Conservation (phyloP, 2,329 filamentous ascomycete species). For the Camillea tinctor region DNA sequence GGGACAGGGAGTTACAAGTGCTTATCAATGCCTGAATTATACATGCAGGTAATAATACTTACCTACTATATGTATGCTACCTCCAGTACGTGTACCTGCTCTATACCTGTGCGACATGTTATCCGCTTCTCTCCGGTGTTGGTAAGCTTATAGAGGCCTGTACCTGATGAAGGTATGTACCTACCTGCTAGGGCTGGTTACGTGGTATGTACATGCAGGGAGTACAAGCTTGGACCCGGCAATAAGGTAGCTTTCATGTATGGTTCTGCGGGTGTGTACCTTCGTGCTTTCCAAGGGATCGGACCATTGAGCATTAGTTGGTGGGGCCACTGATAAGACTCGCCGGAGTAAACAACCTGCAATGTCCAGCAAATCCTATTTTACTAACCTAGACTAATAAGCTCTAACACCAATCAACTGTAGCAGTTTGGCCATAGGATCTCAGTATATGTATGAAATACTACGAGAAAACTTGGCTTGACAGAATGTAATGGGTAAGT, state of each 20-base stretch:
- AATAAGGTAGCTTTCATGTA: not conserved
- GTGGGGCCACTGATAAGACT: not conserved
- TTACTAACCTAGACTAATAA: not conserved
- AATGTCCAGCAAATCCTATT: too few species aligned
- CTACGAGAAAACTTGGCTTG: not conserved
- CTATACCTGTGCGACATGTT: not conserved
- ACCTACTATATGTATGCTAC: not conserved
- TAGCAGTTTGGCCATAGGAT: conserved; percentile 2
- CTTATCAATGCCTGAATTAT: not conserved
- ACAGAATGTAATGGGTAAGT: not conserved
- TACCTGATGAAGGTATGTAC: not conserved
- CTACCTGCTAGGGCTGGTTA: not conserved
- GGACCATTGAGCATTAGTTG: not conserved
- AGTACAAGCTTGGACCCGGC: not conserved
- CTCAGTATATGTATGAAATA: conserved; percentile 15
- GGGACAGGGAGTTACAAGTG: not conserved
- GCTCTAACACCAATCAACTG: too few species aligned
- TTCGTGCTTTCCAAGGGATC: not conserved
- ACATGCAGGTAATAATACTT: not conserved
- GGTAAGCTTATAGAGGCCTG: too few species aligned
- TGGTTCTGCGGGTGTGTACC: not conserved
- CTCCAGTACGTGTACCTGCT: not conserved
- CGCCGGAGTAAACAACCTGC: not conserved
- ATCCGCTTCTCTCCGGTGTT: not conserved
- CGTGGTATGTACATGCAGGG: not conserved